Evolutionary conservation across 2,329 filamentous ascomycete species (phyloP).

Genomic region (Orbilia oligospora): DNA sequence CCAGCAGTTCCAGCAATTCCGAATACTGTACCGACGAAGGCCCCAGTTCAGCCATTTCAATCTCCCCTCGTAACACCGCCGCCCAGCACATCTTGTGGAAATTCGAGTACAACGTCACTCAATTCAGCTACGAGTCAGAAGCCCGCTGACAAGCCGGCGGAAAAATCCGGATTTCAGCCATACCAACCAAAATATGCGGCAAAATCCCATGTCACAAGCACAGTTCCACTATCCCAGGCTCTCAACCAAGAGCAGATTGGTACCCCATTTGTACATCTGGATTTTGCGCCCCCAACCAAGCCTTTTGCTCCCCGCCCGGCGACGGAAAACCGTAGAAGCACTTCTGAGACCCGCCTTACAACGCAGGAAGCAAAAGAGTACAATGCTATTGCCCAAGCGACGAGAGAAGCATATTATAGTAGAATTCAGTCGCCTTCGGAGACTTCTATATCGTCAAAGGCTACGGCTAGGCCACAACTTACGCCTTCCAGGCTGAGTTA

Average conservation of each 20-base stretch:
- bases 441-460: constrained; percentile 31
- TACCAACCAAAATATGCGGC: constrained; percentile 60
- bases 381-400: constrained; percentile 59
- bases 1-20: constrained; percentile 10
- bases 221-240: constrained; percentile 36
- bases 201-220: constrained; percentile 57
- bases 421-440: constrained; percentile 48
- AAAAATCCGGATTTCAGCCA: constrained; percentile 45
- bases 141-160: constrained; percentile 24
- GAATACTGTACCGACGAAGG: constrained; percentile 8
- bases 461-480: constrained; percentile 29
- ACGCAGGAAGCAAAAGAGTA: constrained; percentile 60
- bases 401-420: constrained; percentile 47
- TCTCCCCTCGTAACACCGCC: constrained; percentile 38
- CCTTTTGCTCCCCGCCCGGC: constrained; percentile 53
- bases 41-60: constrained; percentile 28
- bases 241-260: constrained; percentile 37
- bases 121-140: constrained; percentile 40
- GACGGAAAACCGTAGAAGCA: constrained; percentile 30
- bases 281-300: constrained; percentile 50
- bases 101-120: constrained; percentile 52
- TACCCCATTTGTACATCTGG: constrained; percentile 57
- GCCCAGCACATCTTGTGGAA: constrained; percentile 29
- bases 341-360: constrained; percentile 50
- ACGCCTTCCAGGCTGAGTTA: constrained; percentile 55